Evolutionary conservation across 1,284 basidiomycete genomes (phyloP).

Genomic region (Pascua guehoae): DNA sequence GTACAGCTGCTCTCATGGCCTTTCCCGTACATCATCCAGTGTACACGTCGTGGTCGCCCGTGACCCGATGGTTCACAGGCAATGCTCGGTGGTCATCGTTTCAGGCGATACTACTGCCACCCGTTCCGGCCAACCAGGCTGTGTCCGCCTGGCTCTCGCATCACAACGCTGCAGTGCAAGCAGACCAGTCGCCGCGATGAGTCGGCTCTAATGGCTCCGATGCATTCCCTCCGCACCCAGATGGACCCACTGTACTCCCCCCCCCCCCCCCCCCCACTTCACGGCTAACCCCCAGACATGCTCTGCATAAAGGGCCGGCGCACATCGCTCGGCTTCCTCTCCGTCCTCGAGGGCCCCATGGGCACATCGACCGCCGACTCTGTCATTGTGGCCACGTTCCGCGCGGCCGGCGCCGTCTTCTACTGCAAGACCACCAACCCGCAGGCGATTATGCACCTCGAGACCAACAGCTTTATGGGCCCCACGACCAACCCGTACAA

Average conservation of each 20-base stretch:
- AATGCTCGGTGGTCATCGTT: too few relatives aligned
- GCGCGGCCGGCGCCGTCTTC: constrained; percentile 31
- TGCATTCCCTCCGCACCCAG: too few relatives aligned
- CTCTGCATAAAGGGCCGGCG: constrained; percentile 45
- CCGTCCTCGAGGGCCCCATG: constrained; percentile 12
- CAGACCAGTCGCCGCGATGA: too few relatives aligned
- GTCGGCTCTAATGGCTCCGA: too few relatives aligned
- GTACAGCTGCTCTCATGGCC: neutral
- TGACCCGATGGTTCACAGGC: too few relatives aligned
- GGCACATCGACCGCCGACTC: constrained; percentile 8
- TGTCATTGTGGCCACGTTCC: constrained; percentile 18
- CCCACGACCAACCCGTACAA: constrained; percentile 53
- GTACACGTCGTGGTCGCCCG: too few relatives aligned
- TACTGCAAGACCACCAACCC: constrained; percentile 26
- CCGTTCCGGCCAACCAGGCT: too few relatives aligned
- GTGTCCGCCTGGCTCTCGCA: too few relatives aligned
- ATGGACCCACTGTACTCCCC: neutral
- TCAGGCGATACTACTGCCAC: too few relatives aligned
- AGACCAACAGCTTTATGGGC: constrained; percentile 34
- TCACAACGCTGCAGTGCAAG: too few relatives aligned
- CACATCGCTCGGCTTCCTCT: constrained; percentile 21
- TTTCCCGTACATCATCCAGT: too few relatives aligned
- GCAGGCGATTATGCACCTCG: constrained; percentile 38
- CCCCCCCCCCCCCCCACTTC: too few relatives aligned
- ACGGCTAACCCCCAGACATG: constrained; percentile 34